Evolutionary conservation across 306 rosid genomes (phyloP), one percentile per base, ranked within the genome.

Genomic region (Lotus japonicus): DNA sequence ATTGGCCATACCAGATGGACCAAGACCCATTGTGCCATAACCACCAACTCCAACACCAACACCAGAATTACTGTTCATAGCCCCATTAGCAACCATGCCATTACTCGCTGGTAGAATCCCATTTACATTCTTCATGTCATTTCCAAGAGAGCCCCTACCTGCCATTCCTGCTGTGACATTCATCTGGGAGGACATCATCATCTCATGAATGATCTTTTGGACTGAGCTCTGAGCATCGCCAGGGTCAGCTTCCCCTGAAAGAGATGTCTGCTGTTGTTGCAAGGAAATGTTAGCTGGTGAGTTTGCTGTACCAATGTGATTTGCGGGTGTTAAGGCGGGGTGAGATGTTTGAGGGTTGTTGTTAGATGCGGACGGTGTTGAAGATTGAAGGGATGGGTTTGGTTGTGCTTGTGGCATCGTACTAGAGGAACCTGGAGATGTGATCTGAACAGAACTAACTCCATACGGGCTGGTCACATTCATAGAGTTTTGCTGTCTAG

Each of bases 391-490:
- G 2, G 96, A 86, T 17, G 94, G 77, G 70, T 86, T 94, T 44
- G 89, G 84, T 64, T 86, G 97, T 1, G 81, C 46, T 51, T 72
- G 97, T 4, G 90, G 92, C 50, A 88, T 71, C 2, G 88, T 84
- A 69, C 84, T 74, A 52, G 96, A 84, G 43, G 97, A 86, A 66
- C 87, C 87, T 12, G 99, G 99, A 44, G 99, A 90, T 33, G 99
- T 90, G 61, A 90, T 81, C 80, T 88, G 96, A 74, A 84, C 87
- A 45, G 96, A 83, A 78, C 71, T 79, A 70, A 90, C 97, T 16
- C 96, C 98, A 69, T 90, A 88, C 2, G 97, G 96, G 71, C 91
- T 92, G 86, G 79, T 83, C 46, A 87, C 85, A 76, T 89, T 85
- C 87, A 88, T 79, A 5, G 94, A 79, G 71, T 2, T 26, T 26